Conservation (phyloP, 2,329 filamentous ascomycete genomes). For the Colletotrichum sp. region DNA sequence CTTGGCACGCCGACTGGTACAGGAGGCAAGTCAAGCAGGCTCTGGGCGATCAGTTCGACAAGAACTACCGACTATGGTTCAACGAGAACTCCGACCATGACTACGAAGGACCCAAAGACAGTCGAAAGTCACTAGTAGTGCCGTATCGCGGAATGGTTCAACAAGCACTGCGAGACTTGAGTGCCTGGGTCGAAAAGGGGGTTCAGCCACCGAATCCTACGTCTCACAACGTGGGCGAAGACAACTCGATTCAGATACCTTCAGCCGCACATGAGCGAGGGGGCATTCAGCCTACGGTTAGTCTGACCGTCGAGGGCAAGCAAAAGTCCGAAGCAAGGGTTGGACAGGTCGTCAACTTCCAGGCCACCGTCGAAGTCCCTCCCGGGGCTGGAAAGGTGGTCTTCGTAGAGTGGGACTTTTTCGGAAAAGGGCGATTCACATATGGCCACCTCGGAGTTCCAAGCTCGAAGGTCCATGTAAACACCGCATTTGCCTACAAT, state of each 20-base stretch:
- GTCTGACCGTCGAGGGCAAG: background rate
- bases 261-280: background rate
- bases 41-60: constrained; percentile 7
- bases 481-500: background rate
- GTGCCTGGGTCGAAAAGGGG: constrained; percentile 23
- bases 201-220: constrained; percentile 7
- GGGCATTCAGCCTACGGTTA: constrained; percentile 25
- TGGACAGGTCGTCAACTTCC: constrained; percentile 6
- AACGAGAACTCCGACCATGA: constrained; percentile 24
- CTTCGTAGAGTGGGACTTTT: constrained; percentile 23
- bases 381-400: constrained; percentile 15
- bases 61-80: constrained; percentile 25
- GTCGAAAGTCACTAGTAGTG: background rate
- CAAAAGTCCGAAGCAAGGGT: background rate
- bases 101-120: background rate
- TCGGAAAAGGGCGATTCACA: background rate
- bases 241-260: constrained; percentile 20
- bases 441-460: background rate
- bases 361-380: background rate
- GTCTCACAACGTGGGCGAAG: background rate
- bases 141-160: constrained; percentile 20
- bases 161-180: constrained; percentile 25
- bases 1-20: constrained; percentile 30
- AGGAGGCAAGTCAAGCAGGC: constrained; percentile 10
- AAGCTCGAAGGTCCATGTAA: background rate